Conservation (phyloP, 805 yeast species). For the Yamadazyma olivae region DNA sequence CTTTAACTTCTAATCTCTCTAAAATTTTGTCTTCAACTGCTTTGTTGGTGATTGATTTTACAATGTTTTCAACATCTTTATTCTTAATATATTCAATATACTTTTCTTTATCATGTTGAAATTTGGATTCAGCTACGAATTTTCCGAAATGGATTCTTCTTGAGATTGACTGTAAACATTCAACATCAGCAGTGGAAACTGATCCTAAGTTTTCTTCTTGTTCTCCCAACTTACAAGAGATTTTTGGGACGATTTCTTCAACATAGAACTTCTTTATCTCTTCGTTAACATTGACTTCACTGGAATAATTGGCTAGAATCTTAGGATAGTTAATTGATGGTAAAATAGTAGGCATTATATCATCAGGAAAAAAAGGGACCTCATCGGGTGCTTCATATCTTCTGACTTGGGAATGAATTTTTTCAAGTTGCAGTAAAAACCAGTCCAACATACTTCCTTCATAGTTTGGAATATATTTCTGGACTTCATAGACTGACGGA, state of each 20-base stretch:
- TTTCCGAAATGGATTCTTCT: slow-evolving; percentile 95
- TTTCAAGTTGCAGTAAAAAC: slow-evolving; percentile 75
- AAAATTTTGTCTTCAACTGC: slow-evolving; percentile 85
- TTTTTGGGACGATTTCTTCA: slow-evolving; percentile 67
- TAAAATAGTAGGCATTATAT: slow-evolving; percentile 63
- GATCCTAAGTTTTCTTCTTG: slow-evolving; percentile 87
- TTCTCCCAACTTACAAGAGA: slow-evolving; percentile 65
- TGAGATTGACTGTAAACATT: slow-evolving; percentile 80
- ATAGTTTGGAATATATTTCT: slow-evolving; percentile 63
- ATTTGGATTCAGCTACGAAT: slow-evolving; percentile 96
- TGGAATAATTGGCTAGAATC: slow-evolving; percentile 69
- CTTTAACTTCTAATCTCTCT: slow-evolving; percentile 74
- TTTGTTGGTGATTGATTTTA: slow-evolving; percentile 76
- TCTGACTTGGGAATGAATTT: slow-evolving; percentile 63
- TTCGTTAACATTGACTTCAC: slow-evolving; percentile 71
- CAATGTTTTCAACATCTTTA: slow-evolving; percentile 69
- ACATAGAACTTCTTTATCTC: slow-evolving; percentile 69
- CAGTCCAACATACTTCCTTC: slow-evolving; percentile 86
- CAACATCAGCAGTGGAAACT: slow-evolving; percentile 81
- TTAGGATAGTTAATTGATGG: slow-evolving; percentile 80
- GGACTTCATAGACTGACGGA: slow-evolving; percentile 65
- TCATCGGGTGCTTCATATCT: slow-evolving; percentile 95
- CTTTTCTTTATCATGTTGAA: slow-evolving; percentile 58
- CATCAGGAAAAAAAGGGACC: slow-evolving; percentile 78
- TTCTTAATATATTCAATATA: slow-evolving; percentile 64